Evolutionary conservation across 169 alveolate genomes (phyloP).

Genomic region (Plasmodium fragile): DNA sequence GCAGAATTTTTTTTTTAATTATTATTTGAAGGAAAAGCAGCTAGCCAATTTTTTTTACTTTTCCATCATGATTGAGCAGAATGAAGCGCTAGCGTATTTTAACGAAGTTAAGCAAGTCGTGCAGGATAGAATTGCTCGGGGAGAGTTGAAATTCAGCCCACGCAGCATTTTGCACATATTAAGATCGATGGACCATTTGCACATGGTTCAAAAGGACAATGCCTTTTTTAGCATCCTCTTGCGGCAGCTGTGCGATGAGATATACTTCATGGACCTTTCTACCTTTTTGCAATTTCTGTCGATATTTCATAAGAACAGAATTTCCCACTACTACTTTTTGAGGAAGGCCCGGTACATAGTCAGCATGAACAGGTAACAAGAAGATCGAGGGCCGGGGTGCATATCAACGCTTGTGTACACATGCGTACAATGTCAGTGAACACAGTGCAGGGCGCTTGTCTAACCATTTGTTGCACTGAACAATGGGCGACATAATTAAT

Average conservation of each 20-base stretch:
- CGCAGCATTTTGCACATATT: slow-evolving; percentile 37
- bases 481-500: neutral
- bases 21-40: slow-evolving; percentile 65
- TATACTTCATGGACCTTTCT: slow-evolving; percentile 19
- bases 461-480: neutral
- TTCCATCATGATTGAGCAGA: slow-evolving; percentile 22
- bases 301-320: slow-evolving; percentile 44
- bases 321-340: slow-evolving; percentile 50
- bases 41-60: slow-evolving; percentile 59
- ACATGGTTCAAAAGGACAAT: slow-evolving; percentile 10
- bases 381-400: neutral
- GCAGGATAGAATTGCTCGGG: slow-evolving; percentile 22
- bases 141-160: slow-evolving; percentile 32
- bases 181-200: slow-evolving; percentile 32
- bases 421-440: neutral
- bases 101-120: slow-evolving; percentile 25
- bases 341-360: slow-evolving; percentile 39
- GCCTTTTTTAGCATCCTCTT: slow-evolving; percentile 11
- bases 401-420: neutral
- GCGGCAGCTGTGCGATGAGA: slow-evolving; percentile 43
- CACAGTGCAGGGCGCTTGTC: neutral
- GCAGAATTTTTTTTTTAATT: slow-evolving; percentile 50
- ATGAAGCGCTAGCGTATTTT: slow-evolving; percentile 18
- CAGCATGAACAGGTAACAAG: slow-evolving; percentile 48
- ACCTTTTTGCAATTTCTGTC: slow-evolving; percentile 19